Percentiles rank a stretch among this genome's conserved stretches.
These are phyloP conservation scores for Falciphora oryzae DNA, from an alignment of 2,329 filamentous ascomycete genomes.

Conservation along the genomic window DNA sequence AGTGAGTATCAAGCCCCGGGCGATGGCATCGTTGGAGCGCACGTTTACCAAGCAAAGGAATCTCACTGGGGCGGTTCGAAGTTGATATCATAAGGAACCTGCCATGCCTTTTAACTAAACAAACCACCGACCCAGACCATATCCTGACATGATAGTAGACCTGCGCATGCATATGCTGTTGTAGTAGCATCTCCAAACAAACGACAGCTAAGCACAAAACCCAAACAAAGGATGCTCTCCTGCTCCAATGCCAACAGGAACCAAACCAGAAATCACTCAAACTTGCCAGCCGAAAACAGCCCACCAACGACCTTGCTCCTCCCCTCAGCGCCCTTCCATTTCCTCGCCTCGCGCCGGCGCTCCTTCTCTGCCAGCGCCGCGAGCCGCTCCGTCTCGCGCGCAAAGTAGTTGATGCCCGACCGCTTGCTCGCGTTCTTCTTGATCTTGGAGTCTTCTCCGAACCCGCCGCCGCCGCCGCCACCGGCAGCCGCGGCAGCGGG, in stretches of 20 bases:
- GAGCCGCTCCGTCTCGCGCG: conserved; percentile 51
- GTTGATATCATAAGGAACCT: background rate
- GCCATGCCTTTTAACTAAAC: background rate
- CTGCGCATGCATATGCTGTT: background rate
- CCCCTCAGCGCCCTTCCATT: conserved; percentile 51
- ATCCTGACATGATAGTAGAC: background rate
- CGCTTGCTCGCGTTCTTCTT: conserved; percentile 56
- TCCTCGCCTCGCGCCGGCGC: conserved; percentile 51
- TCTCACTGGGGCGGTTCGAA: background rate
- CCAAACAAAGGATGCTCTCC: background rate
- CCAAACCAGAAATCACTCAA: conserved; percentile 33
- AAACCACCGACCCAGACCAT: background rate
- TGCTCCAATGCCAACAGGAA: background rate
- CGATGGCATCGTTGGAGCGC: too few relatives aligned
- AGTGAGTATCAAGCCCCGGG: too few relatives aligned
- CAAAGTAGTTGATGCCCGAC: conserved; percentile 56
- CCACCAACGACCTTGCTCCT: conserved; percentile 52
- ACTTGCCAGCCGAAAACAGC: conserved; percentile 50
- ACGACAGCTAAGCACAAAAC: background rate
- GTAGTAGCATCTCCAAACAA: background rate
- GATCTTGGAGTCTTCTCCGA: conserved; percentile 22
- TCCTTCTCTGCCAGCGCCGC: conserved; percentile 51
- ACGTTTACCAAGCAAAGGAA: too few relatives aligned
- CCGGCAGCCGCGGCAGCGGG: conserved; percentile 6
- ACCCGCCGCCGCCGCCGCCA: conserved; percentile 14